Evolutionary conservation across 140 eudicot species (phyloP).

Genomic region (Senecio squalidus): DNA sequence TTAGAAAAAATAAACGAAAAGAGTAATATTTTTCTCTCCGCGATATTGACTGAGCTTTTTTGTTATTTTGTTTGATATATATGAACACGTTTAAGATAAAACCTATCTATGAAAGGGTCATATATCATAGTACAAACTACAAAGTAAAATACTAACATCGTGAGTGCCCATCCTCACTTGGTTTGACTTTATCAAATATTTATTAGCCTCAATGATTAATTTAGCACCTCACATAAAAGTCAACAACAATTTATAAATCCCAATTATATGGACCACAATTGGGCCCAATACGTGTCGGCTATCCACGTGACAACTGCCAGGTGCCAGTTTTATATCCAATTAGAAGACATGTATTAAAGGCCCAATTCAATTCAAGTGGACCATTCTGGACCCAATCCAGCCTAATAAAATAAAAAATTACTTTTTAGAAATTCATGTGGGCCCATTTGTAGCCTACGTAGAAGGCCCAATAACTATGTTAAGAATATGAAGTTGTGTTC

Average conservation of each 20-base stretch:
- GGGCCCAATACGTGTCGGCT: conserved; percentile 24
- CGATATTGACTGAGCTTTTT: too few species aligned
- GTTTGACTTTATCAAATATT: conserved; percentile 21
- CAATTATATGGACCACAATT: conserved; percentile 7
- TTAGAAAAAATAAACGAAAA: too few species aligned
- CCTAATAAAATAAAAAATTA: conserved; percentile 33
- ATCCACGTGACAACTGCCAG: conserved; percentile 23
- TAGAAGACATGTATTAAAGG: conserved; percentile 23
- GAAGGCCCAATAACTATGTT: conserved; percentile 25
- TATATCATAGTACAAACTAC: conserved; percentile 3
- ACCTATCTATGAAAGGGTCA: background rate
- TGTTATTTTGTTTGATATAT: too few species aligned
- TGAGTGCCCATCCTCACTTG: conserved; percentile 16
- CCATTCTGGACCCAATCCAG: conserved; percentile 25
- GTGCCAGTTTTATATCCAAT: conserved; percentile 23
- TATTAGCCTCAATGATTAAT: conserved; percentile 17
- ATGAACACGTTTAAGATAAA: conserved; percentile 16
- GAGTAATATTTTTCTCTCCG: too few species aligned
- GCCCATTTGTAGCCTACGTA: conserved; percentile 5
- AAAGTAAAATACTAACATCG: conserved; percentile 2
- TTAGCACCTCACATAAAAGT: conserved; percentile 12
- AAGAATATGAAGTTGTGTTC: background rate
- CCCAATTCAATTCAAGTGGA: conserved; percentile 27
- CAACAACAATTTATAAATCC: conserved; percentile 21
- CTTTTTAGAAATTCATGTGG: conserved; percentile 19